Conservation (phyloP, 306 rosid species). For the Malus sieversii region DNA sequence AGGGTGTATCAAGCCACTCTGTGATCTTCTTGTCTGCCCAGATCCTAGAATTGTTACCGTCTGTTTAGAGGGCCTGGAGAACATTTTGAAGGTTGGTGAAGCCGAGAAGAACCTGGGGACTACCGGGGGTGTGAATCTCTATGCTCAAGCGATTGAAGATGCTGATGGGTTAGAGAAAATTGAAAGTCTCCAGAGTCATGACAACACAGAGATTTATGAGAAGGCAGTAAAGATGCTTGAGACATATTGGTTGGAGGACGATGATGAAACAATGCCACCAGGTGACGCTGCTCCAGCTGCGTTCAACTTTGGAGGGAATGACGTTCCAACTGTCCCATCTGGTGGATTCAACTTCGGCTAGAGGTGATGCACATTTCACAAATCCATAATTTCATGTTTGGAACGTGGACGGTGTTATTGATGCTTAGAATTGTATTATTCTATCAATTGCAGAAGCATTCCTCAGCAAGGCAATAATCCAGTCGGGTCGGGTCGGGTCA, state of each 20-base stretch:
- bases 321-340: conserved; percentile 59
- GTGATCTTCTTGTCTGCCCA: conserved; percentile 81
- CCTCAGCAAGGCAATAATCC: conserved; percentile 21
- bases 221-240: conserved; percentile 93
- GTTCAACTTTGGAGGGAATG: conserved; percentile 61
- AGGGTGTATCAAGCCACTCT: conserved; percentile 72
- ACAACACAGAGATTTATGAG: conserved; percentile 89
- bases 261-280: conserved; percentile 93
- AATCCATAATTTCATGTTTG: neutral
- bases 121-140: conserved; percentile 59
- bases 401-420: neutral
- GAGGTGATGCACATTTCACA: conserved; percentile 30
- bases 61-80: conserved; percentile 91
- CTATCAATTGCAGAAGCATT: conserved; percentile 30
- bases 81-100: conserved; percentile 96
- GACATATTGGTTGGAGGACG: conserved; percentile 95
- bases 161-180: conserved; percentile 93
- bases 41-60: conserved; percentile 93
- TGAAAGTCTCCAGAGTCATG: conserved; percentile 88
- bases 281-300: conserved; percentile 62
- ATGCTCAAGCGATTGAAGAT: conserved; percentile 81
- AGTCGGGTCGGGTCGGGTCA: conserved; percentile 17
- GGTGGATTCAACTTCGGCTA: conserved; percentile 89
- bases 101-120: conserved; percentile 59
- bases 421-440: neutral